A percentile compares a stretch with the other conserved stretches of the same genome.
Evolutionary conservation across 371 early-diverging fungal genomes (phyloP).

Genomic region (Mucor ambiguus): DNA sequence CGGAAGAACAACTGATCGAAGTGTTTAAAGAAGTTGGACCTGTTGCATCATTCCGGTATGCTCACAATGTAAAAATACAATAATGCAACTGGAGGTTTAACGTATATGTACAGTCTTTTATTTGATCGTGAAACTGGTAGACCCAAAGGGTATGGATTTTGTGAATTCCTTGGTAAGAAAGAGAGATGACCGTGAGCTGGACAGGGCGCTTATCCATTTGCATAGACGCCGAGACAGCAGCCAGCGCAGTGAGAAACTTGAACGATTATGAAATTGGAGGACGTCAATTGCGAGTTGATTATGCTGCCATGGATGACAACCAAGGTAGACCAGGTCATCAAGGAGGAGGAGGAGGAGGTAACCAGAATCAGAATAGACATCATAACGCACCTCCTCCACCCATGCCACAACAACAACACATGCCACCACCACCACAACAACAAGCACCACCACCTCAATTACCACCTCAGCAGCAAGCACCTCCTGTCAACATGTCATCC

Average conservation of each 20-base stretch:
- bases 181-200: background rate
- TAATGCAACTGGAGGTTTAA: background rate
- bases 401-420: constrained; percentile 8
- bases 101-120: constrained; percentile 58
- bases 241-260: constrained; percentile 82
- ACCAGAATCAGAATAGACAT: constrained; percentile 22
- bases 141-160: constrained; percentile 91
- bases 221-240: constrained; percentile 77
- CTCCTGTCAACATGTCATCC: constrained; percentile 28
- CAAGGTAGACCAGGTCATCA: constrained; percentile 20
- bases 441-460: constrained; percentile 34
- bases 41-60: constrained; percentile 73
- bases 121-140: constrained; percentile 89
- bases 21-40: constrained; percentile 91
- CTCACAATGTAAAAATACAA: background rate
- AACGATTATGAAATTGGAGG: constrained; percentile 85
- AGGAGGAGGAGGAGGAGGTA: constrained; percentile 16
- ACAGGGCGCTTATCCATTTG: background rate
- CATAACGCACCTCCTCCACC: constrained; percentile 11
- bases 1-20: constrained; percentile 88
- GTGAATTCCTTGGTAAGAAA: constrained; percentile 72
- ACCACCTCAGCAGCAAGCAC: constrained; percentile 4
- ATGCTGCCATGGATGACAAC: constrained; percentile 71
- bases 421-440: constrained; percentile 21
- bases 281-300: constrained; percentile 81